Evolutionary conservation across 2,329 filamentous ascomycete genomes (phyloP).

Genomic region (Colletotrichum scovillei): DNA sequence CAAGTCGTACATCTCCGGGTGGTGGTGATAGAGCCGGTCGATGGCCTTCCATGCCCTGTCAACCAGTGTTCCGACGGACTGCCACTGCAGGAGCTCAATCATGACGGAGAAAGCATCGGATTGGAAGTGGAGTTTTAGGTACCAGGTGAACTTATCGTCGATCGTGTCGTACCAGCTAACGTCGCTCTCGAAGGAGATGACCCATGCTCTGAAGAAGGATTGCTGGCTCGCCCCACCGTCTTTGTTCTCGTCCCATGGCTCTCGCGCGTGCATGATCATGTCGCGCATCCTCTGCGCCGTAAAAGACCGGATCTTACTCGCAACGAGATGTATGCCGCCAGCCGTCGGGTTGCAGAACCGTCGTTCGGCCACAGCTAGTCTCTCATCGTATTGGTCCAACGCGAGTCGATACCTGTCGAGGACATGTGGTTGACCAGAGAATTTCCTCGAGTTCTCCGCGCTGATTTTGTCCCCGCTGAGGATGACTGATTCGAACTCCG

Average conservation of each 20-base stretch:
- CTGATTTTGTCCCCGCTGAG: conserved; percentile 50
- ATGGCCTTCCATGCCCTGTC: conserved; percentile 64
- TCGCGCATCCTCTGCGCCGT: conserved; percentile 60
- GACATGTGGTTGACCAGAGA: conserved; percentile 48
- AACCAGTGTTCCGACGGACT: conserved; percentile 58
- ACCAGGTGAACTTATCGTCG: conserved; percentile 65
- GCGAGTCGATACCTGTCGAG: conserved; percentile 55
- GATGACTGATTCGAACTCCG: conserved; percentile 55
- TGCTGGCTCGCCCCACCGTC: conserved; percentile 63
- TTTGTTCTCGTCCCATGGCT: conserved; percentile 59
- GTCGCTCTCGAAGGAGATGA: conserved; percentile 60
- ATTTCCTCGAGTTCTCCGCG: conserved; percentile 59
- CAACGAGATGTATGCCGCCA: conserved; percentile 63
- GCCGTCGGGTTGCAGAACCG: conserved; percentile 63
- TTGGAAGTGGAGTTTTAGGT: conserved; percentile 64
- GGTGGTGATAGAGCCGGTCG: conserved; percentile 57
- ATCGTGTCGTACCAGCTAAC: conserved; percentile 55
- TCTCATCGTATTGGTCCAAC: conserved; percentile 54
- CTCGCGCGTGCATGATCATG: conserved; percentile 57
- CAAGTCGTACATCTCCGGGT: conserved; percentile 62
- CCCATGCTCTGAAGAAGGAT: conserved; percentile 65
- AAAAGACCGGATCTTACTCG: conserved; percentile 56
- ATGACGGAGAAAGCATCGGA: conserved; percentile 66
- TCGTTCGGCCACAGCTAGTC: conserved; percentile 57
- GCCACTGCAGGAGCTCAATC: conserved; percentile 63